Conservation (phyloP, 2,329 filamentous ascomycete species). For the Aspergillus sp. region DNA sequence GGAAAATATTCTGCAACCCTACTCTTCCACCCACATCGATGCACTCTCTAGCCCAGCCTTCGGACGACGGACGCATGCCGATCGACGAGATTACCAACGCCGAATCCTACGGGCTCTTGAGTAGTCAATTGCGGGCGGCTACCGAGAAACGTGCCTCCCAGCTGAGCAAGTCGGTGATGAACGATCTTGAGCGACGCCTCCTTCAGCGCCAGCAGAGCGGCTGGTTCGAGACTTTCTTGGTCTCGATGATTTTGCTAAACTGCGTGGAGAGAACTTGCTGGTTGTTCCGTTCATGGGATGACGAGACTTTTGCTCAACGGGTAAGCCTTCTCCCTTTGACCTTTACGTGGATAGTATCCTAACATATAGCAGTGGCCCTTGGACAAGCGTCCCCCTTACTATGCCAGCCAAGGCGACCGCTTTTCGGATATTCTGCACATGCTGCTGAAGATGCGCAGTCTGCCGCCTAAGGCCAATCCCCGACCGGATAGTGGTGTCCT, state of each 20-base stretch:
- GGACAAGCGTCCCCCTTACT: constrained; percentile 51
- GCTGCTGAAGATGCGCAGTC: constrained; percentile 57
- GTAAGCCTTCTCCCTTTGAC: constrained; percentile 23
- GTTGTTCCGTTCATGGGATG: constrained; percentile 56
- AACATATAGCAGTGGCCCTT: constrained; percentile 50
- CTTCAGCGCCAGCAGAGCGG: constrained; percentile 58
- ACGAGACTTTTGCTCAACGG: constrained; percentile 35
- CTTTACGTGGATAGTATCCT: background rate
- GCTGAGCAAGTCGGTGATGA: constrained; percentile 56
- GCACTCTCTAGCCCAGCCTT: constrained; percentile 36
- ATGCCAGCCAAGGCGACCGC: constrained; percentile 57
- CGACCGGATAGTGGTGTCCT: constrained; percentile 39
- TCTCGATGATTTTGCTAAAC: constrained; percentile 57
- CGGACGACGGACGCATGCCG: constrained; percentile 41
- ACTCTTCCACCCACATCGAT: constrained; percentile 38
- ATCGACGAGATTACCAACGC: constrained; percentile 41
- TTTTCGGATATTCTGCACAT: constrained; percentile 59
- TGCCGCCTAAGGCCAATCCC: constrained; percentile 43
- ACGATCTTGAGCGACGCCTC: constrained; percentile 60
- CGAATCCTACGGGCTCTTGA: constrained; percentile 52
- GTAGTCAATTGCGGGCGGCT: constrained; percentile 54
- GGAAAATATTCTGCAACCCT: constrained; percentile 51
- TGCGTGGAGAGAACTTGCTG: constrained; percentile 61
- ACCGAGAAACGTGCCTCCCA: constrained; percentile 55
- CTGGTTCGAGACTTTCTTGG: constrained; percentile 60